phyloP scores from a whole-genome alignment of 768 basidiomycete genomes.

The Suillus decipiens region DNA sequence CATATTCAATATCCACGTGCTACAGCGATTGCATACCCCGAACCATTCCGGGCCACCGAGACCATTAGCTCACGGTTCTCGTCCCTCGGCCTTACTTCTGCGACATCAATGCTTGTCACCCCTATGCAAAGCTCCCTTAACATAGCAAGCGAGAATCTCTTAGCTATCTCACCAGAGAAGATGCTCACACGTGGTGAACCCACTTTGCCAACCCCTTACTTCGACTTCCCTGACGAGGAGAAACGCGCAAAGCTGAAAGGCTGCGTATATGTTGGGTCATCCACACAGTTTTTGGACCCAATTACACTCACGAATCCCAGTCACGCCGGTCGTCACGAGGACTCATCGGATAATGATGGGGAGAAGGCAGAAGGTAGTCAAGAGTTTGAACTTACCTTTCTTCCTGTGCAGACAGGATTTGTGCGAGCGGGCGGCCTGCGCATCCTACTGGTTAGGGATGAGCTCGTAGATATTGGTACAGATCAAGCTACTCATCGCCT shows the following conservation, averaged over 20 bases:
- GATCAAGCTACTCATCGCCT: constrained; percentile 21
- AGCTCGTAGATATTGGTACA: constrained; percentile 38
- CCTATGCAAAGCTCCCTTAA: constrained; percentile 11
- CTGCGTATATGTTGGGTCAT: constrained; percentile 52
- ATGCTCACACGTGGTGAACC: constrained; percentile 8
- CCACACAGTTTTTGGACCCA: constrained; percentile 46
- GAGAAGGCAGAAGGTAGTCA: constrained; percentile 43
- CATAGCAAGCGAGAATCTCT: constrained; percentile 11
- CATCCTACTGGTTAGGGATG: constrained; percentile 64
- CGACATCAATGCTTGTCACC: constrained; percentile 4
- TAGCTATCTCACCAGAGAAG: constrained; percentile 20
- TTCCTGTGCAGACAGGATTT: constrained; percentile 63
- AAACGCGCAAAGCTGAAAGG: constrained; percentile 32
- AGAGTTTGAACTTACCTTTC: constrained; percentile 65
- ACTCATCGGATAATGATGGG: constrained; percentile 15
- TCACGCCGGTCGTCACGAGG: constrained; percentile 12
- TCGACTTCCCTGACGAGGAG: constrained; percentile 41
- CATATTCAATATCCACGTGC: constrained; percentile 52
- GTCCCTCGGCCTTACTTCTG: constrained; percentile 12
- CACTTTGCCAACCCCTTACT: constrained; percentile 48
- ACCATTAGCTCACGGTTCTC: constrained; percentile 13
- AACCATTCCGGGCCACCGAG: constrained; percentile 2
- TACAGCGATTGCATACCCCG: constrained; percentile 15
- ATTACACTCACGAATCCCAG: constrained; percentile 35
- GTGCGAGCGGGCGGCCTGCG: constrained; percentile 67